Conservation (phyloP, 257 asterid species). For the Apocynum venetum region DNA sequence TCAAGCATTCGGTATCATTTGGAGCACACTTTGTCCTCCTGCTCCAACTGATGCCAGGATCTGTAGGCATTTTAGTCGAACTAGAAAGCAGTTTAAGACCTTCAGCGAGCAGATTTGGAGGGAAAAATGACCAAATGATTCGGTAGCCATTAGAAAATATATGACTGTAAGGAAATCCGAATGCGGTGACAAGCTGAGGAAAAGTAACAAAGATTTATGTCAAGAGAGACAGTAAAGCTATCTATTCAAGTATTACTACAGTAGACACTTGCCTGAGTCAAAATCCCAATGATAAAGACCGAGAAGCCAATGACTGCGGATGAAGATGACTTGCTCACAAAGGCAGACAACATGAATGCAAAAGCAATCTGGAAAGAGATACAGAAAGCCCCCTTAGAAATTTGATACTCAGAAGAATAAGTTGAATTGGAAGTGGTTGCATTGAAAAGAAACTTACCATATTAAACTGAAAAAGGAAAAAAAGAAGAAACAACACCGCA, state of each 20-base stretch:
- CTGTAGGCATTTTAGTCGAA: conserved; percentile 81
- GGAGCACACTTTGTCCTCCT: conserved; percentile 70
- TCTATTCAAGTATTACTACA: conserved; percentile 12
- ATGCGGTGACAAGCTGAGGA: conserved; percentile 65
- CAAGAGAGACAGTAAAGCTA: conserved; percentile 16
- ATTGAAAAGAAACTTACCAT: conserved; percentile 52
- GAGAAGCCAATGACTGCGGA: conserved; percentile 72
- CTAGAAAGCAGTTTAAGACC: conserved; percentile 69
- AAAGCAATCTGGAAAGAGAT: conserved; percentile 57
- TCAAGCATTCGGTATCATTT: conserved; percentile 60
- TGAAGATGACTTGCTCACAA: conserved; percentile 74
- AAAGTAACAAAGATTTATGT: conserved; percentile 15
- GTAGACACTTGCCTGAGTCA: conserved; percentile 68
- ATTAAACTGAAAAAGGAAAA: conserved; percentile 75
- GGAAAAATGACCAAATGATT: conserved; percentile 74
- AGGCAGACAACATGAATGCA: conserved; percentile 84
- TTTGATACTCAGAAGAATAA: not conserved
- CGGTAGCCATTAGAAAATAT: conserved; percentile 42
- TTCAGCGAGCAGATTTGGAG: conserved; percentile 80
- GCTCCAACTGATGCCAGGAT: conserved; percentile 85
- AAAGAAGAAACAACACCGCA: conserved; percentile 65
- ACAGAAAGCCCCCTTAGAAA: not conserved
- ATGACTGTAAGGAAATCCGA: conserved; percentile 74
- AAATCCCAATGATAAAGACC: conserved; percentile 64
- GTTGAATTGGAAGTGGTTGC: conserved; percentile 5